A percentile compares a stretch with the other conserved stretches of the same genome.
Conservation (phyloP, 73 alveolate genomes). For the Blepharisma stoltei region DNA sequence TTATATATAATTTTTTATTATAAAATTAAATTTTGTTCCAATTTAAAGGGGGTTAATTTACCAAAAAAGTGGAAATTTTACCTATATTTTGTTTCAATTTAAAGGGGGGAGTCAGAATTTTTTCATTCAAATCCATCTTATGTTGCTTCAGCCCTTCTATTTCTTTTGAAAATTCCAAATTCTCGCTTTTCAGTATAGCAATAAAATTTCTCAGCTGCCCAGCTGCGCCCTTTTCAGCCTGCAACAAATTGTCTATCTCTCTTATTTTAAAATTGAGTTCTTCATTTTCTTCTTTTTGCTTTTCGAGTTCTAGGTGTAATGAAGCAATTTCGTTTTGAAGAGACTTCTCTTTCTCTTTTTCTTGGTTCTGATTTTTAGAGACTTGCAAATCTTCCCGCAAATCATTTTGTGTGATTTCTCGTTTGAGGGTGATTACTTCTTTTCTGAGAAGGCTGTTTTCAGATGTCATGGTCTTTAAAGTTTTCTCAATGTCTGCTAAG, state of each 20-base stretch:
- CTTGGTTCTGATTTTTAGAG: not conserved
- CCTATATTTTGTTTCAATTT: too few relatives aligned
- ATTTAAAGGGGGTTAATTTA: too few relatives aligned
- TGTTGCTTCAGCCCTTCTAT: not conserved
- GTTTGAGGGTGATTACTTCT: not conserved
- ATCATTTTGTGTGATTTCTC: not conserved
- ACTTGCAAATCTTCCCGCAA: not conserved
- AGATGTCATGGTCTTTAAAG: not conserved
- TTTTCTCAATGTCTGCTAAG: not conserved
- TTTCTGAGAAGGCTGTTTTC: not conserved
- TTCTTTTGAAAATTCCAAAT: not conserved
- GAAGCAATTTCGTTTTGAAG: not conserved
- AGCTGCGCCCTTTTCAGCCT: not conserved
- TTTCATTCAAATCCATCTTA: not conserved
- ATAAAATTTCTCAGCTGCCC: not conserved
- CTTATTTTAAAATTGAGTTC: not conserved
- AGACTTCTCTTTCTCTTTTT: not conserved
- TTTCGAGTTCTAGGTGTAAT: not conserved
- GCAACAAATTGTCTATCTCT: not conserved
- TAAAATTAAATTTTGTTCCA: too few relatives aligned
- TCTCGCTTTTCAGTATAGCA: not conserved
- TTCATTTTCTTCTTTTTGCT: not conserved
- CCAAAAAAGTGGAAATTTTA: too few relatives aligned
- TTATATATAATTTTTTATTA: too few relatives aligned
- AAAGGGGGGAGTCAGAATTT: too few relatives aligned